Evolutionary conservation across 148 eudicot genomes (phyloP).

Genomic region (Persicaria tinctoria): DNA sequence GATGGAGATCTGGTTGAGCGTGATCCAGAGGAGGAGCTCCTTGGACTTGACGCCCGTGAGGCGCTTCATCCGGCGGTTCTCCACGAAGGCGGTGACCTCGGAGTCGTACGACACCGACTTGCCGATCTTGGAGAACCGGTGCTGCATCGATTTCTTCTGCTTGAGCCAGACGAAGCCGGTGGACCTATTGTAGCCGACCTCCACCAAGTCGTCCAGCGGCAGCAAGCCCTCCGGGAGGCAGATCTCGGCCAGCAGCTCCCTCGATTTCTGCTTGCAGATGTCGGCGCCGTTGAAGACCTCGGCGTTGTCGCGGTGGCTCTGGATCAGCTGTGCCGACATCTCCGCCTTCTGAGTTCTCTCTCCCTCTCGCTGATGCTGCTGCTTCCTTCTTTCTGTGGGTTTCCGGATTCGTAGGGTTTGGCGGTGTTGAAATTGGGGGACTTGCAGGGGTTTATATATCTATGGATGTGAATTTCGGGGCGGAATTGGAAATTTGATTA

Average conservation of each 20-base stretch:
- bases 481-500: background rate
- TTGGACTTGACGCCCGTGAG: conserved; percentile 60
- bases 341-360: background rate
- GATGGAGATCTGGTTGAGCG: conserved; percentile 44
- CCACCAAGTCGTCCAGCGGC: conserved; percentile 41
- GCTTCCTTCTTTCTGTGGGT: background rate
- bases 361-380: background rate
- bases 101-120: conserved; percentile 33
- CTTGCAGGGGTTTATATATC: background rate
- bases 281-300: conserved; percentile 37
- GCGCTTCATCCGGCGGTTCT: conserved; percentile 44
- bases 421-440: background rate
- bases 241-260: conserved; percentile 33
- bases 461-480: background rate
- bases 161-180: conserved; percentile 63
- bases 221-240: conserved; percentile 52
- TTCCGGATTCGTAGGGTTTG: conserved; percentile 4
- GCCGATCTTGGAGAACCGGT: conserved; percentile 31
- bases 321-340: conserved; percentile 34
- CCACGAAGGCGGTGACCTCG: conserved; percentile 61
- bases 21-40: conserved; percentile 54
- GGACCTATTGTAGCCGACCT: conserved; percentile 39
- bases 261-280: conserved; percentile 44
- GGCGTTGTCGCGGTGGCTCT: conserved; percentile 40
- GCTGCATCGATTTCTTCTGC: conserved; percentile 40